These are phyloP conservation scores for Myxozyma lipomycoides DNA, from an alignment of 805 yeast genomes.

Conservation along the genomic window DNA sequence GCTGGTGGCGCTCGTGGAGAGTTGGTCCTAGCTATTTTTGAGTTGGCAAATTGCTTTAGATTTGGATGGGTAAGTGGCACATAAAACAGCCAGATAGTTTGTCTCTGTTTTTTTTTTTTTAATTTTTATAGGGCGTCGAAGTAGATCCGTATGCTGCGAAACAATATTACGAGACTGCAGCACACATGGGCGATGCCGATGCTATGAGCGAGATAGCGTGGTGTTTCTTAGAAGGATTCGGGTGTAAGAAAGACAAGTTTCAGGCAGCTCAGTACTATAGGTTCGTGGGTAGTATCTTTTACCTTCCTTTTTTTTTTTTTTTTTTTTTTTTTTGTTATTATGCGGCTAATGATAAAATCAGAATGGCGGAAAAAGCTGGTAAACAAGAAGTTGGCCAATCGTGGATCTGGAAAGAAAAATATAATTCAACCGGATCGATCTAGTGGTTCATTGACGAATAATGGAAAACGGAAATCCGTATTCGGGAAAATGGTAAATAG, in stretches of 20 bases:
- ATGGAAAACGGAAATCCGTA: not conserved
- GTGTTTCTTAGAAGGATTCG: slow-evolving; percentile 34
- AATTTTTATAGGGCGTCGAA: slow-evolving; percentile 29
- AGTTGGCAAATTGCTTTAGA: slow-evolving; percentile 36
- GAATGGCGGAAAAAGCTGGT: slow-evolving; percentile 33
- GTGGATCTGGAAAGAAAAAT: slow-evolving; percentile 38
- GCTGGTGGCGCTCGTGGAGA: slow-evolving; percentile 30
- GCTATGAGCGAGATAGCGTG: slow-evolving; percentile 33
- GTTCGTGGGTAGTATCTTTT: not conserved
- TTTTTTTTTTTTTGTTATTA: not conserved
- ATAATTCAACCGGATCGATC: slow-evolving; percentile 27
- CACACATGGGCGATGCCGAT: slow-evolving; percentile 35
- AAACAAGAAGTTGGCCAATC: slow-evolving; percentile 36
- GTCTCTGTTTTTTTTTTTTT: not conserved
- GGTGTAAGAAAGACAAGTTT: slow-evolving; percentile 33
- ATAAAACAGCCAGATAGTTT: no score
- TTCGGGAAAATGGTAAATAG: no score
- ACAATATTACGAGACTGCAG: slow-evolving; percentile 35
- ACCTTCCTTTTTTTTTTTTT: not conserved
- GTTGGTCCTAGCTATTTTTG: slow-evolving; percentile 33
- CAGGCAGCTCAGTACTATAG: slow-evolving; percentile 37
- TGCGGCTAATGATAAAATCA: not conserved
- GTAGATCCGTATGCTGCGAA: slow-evolving; percentile 32
- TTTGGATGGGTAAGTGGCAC: slow-evolving; percentile 34
- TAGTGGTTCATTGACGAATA: not conserved